A percentile compares a stretch with the other conserved stretches of the same genome.
Evolutionary conservation across 2,329 filamentous ascomycete species (phyloP).

Genomic region (Camptophora hylomeconis): DNA sequence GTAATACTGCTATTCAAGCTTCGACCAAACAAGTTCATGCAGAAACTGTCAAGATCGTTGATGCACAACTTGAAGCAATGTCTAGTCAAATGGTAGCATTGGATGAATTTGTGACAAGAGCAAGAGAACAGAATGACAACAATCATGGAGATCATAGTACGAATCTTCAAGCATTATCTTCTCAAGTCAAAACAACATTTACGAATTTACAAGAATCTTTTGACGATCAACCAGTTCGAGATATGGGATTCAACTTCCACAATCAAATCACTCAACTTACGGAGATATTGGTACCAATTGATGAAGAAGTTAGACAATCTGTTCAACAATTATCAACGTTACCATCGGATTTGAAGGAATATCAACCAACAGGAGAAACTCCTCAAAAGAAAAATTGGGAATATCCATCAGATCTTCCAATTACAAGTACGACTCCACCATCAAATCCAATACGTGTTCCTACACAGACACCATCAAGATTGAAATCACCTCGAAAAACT

Average conservation of each 20-base stretch:
- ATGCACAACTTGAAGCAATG: slow-evolving; percentile 77
- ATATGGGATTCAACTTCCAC: too few relatives aligned
- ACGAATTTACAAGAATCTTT: slow-evolving; percentile 5
- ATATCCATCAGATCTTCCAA: slow-evolving; percentile 67
- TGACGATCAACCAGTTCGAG: too few relatives aligned
- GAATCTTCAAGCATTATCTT: slow-evolving; percentile 53
- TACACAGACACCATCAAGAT: slow-evolving; percentile 20
- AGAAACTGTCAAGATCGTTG: slow-evolving; percentile 79
- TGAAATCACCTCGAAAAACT: too few relatives aligned
- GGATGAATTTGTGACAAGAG: slow-evolving; percentile 78
- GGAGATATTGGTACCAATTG: slow-evolving; percentile 6
- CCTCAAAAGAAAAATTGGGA: slow-evolving; percentile 69
- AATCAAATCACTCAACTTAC: slow-evolving; percentile 5
- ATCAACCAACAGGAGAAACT: slow-evolving; percentile 72
- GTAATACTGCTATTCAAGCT: slow-evolving; percentile 70
- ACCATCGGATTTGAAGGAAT: slow-evolving; percentile 55
- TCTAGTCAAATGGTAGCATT: slow-evolving; percentile 78
- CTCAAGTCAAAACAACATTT: slow-evolving; percentile 5
- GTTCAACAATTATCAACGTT: slow-evolving; percentile 30
- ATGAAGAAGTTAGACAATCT: slow-evolving; percentile 7
- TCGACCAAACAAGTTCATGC: slow-evolving; percentile 80
- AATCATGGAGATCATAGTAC: slow-evolving; percentile 58
- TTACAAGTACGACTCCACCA: slow-evolving; percentile 54
- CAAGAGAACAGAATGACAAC: slow-evolving; percentile 63
- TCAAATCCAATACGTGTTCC: slow-evolving; percentile 21